Percentiles rank a stretch among this genome's conserved stretches.
These are phyloP conservation scores for Polytrichum commune DNA, from an alignment of 225 moss, liverwort and hornwort species.

Conservation along the genomic window DNA sequence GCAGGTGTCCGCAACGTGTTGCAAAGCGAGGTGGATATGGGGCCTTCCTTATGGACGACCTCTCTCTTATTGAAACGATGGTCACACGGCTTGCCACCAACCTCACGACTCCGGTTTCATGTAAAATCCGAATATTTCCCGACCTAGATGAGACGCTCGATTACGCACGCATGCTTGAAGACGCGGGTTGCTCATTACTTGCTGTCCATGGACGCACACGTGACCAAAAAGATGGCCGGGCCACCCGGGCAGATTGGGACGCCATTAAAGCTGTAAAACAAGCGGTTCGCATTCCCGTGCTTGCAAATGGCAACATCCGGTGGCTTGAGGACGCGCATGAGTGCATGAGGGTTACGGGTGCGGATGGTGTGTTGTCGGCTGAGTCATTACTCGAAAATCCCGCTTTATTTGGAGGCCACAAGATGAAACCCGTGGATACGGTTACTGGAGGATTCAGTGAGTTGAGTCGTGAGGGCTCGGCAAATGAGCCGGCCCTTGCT, in stretches of 20 bases:
- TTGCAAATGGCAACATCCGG: conserved; percentile 58
- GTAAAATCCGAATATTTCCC: conserved; percentile 56
- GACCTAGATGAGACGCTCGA: conserved; percentile 46
- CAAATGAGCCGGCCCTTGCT: conserved; percentile 32
- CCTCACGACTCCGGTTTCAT: conserved; percentile 47
- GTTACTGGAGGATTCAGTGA: background rate
- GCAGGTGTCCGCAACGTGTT: conserved; percentile 64
- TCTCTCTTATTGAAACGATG: conserved; percentile 46
- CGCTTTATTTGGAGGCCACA: conserved; percentile 40
- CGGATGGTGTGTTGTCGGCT: conserved; percentile 60
- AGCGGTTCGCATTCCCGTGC: conserved; percentile 47
- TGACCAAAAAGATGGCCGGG: conserved; percentile 51
- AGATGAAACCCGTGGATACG: conserved; percentile 1
- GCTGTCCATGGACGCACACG: conserved; percentile 61
- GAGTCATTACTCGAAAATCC: conserved; percentile 63
- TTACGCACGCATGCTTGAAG: conserved; percentile 57
- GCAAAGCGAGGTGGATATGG: conserved; percentile 64
- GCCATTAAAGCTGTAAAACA: conserved; percentile 46
- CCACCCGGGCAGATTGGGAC: conserved; percentile 53
- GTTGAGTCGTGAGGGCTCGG: background rate
- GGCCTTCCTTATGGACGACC: conserved; percentile 63
- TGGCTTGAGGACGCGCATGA: conserved; percentile 55
- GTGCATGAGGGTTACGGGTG: conserved; percentile 50
- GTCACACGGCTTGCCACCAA: conserved; percentile 44
- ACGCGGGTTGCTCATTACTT: conserved; percentile 59